Percentiles rank a stretch among this genome's conserved stretches.
Evolutionary conservation across 192 early-diverging fungal genomes (phyloP).

Genomic region (Coemansia aciculifera): DNA sequence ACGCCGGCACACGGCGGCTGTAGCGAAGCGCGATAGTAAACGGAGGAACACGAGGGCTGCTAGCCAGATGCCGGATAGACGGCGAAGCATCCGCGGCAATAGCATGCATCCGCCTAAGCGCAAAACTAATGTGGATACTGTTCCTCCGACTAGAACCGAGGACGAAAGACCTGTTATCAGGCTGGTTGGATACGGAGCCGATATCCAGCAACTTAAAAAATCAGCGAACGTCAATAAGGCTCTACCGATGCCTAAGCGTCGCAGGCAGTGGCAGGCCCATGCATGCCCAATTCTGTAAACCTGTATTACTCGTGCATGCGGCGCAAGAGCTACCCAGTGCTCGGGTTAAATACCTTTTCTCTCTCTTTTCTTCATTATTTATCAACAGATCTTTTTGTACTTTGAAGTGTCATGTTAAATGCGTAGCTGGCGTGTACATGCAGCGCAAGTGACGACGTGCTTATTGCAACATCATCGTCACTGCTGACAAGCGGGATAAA

Average conservation of each 20-base stretch:
- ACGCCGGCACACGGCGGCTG: slow-evolving; percentile 10
- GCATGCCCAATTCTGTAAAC: slow-evolving; percentile 28
- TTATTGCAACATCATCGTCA: background rate
- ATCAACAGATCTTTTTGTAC: background rate
- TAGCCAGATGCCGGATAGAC: slow-evolving; percentile 8
- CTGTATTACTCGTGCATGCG: background rate
- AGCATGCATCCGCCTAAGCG: background rate
- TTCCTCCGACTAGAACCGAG: background rate
- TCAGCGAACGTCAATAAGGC: slow-evolving; percentile 34
- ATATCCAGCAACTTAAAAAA: background rate
- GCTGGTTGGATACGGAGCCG: background rate
- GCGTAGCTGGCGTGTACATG: background rate
- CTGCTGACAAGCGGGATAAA: background rate
- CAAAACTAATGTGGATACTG: background rate
- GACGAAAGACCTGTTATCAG: background rate
- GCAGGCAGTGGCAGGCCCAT: slow-evolving; percentile 14
- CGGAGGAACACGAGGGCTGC: slow-evolving; percentile 6
- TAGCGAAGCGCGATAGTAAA: background rate
- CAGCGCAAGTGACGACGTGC: background rate
- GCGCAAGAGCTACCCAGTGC: background rate
- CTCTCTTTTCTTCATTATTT: background rate
- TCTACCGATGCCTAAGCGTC: slow-evolving; percentile 24
- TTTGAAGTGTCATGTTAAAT: background rate
- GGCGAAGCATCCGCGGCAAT: slow-evolving; percentile 9
- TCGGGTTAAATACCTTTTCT: background rate